A percentile compares a stretch with the other conserved stretches of the same genome.
Evolutionary conservation across 495 filamentous ascomycete species (phyloP).

Genomic region (Podospora pseudocomata): DNA sequence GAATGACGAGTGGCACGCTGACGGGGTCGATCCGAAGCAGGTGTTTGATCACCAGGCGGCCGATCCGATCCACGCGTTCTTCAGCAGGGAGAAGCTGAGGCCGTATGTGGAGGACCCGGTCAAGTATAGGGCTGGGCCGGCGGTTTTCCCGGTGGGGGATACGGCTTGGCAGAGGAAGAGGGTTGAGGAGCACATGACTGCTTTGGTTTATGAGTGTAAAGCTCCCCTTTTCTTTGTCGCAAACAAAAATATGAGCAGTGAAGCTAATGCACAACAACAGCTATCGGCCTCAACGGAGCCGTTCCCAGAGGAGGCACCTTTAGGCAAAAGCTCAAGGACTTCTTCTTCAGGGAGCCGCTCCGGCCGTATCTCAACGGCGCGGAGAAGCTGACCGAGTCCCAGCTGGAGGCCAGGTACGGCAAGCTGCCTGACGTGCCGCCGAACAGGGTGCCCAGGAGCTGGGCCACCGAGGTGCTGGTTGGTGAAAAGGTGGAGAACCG

Average conservation of each 20-base stretch:
- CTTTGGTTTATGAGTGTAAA: conserved; percentile 17
- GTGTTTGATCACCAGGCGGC: conserved; percentile 16
- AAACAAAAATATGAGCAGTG: not conserved
- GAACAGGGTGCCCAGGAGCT: not conserved
- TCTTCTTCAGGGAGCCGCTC: not conserved
- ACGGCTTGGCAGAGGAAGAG: conserved; percentile 21
- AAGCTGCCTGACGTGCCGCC: not conserved
- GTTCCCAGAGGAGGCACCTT: not conserved
- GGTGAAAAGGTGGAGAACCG: not conserved
- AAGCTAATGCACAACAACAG: not conserved
- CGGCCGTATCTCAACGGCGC: no score
- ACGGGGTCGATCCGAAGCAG: conserved; percentile 14
- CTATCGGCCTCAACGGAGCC: not conserved
- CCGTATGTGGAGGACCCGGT: conserved; percentile 22
- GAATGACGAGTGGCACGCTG: conserved; percentile 4
- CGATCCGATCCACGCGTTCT: conserved; percentile 21
- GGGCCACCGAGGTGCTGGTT: not conserved
- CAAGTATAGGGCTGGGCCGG: conserved; percentile 18
- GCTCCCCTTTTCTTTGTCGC: not conserved
- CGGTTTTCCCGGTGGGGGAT: conserved; percentile 27
- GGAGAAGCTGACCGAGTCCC: not conserved
- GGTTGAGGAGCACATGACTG: conserved; percentile 19
- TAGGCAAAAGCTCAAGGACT: not conserved
- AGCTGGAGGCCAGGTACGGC: not conserved
- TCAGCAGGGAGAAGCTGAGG: conserved; percentile 19